Evolutionary conservation across 352 stramenopile species (phyloP).

Genomic region (Pythium vanterpoolii): DNA sequence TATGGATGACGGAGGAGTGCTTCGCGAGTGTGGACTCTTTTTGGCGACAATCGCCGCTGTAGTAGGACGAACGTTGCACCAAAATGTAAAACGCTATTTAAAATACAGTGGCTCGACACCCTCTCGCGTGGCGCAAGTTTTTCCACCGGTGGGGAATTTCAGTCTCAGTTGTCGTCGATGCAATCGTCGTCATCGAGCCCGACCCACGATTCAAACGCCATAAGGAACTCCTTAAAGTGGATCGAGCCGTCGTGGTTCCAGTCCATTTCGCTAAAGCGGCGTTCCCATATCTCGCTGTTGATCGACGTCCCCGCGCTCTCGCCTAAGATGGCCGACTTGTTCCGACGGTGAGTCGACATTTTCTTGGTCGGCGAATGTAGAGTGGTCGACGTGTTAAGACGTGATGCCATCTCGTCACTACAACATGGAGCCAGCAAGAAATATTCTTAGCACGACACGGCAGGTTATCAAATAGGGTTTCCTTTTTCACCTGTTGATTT

Average conservation of each 20-base stretch:
- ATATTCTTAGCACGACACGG: too few relatives aligned
- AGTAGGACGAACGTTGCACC: conserved; percentile 5
- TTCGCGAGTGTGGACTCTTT: neutral
- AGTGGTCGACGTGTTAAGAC: conserved; percentile 56
- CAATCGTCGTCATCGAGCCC: conserved; percentile 71
- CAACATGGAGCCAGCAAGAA: neutral
- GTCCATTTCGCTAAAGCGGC: conserved; percentile 86
- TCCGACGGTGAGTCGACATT: conserved; percentile 35
- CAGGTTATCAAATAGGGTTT: too few relatives aligned
- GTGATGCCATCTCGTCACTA: conserved; percentile 60
- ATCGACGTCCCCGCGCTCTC: conserved; percentile 31
- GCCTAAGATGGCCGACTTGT: conserved; percentile 10
- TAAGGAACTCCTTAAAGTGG: conserved; percentile 89
- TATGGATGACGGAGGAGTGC: neutral
- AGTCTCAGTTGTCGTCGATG: conserved; percentile 12
- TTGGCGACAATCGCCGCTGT: neutral
- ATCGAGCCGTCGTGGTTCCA: conserved; percentile 84
- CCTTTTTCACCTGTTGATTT: conserved; percentile 83
- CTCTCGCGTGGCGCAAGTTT: neutral
- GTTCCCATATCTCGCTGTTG: conserved; percentile 73
- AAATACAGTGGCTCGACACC: conserved; percentile 24
- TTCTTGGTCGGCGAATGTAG: conserved; percentile 81
- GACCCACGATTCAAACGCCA: conserved; percentile 86
- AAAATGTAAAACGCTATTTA: conserved; percentile 33
- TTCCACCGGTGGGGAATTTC: neutral